Percentiles rank a stretch among this genome's conserved stretches.
Conservation (phyloP, 306 rosid species). For the Pterocarpus santalinus region DNA sequence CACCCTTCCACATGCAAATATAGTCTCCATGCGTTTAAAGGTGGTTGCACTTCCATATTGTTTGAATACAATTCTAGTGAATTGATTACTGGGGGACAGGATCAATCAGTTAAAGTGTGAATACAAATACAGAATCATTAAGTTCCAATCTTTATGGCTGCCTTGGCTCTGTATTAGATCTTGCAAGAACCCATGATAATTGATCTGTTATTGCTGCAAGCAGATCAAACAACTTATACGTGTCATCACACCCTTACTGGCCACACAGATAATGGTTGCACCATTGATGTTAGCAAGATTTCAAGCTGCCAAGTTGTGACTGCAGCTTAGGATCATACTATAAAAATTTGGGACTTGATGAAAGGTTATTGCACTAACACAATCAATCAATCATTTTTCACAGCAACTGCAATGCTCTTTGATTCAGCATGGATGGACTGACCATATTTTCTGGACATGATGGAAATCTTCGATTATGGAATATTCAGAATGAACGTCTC, state of each 20-base stretch:
- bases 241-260: constrained; percentile 89
- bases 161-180: constrained; percentile 97
- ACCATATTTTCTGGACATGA: constrained; percentile 93
- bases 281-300: constrained; percentile 87
- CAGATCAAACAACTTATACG: constrained; percentile 91
- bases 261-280: constrained; percentile 91
- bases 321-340: constrained; percentile 94
- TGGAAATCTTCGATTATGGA: constrained; percentile 94
- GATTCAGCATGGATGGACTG: constrained; percentile 87
- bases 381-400: constrained; percentile 55
- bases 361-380: constrained; percentile 96
- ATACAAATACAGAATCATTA: constrained; percentile 76
- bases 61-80: constrained; percentile 78
- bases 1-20: constrained; percentile 75
- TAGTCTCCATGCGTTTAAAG: constrained; percentile 82
- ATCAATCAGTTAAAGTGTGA: constrained; percentile 86
- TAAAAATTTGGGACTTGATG: constrained; percentile 90
- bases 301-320: constrained; percentile 89
- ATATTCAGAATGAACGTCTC: constrained; percentile 81
- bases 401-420: constrained; percentile 87
- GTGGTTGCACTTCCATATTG: constrained; percentile 86
- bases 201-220: constrained; percentile 92
- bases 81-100: constrained; percentile 94
- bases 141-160: constrained; percentile 73
- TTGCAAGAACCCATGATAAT: constrained; percentile 82